Conservation (phyloP, 2,329 filamentous ascomycete species). For the Colletotrichum ledebouriae region DNA sequence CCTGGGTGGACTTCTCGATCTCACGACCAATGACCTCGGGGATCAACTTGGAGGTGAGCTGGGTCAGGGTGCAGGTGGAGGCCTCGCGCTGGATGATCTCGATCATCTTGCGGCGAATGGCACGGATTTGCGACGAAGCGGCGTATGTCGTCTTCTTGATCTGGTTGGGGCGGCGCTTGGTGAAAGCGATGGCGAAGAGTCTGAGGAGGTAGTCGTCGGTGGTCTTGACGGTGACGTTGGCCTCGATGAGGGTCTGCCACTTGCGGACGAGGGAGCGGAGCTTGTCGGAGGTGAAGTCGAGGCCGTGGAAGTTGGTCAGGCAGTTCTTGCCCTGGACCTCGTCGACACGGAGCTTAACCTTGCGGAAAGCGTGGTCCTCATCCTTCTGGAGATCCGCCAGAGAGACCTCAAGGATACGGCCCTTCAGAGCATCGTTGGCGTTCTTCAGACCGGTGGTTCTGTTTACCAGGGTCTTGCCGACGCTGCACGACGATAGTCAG, state of each 20-base stretch:
- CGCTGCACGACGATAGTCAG: constrained; percentile 68
- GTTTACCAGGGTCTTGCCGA: constrained; percentile 99
- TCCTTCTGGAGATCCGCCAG: constrained; percentile 99
- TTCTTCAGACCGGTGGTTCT: constrained; percentile 99
- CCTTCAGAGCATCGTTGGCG: constrained; percentile 99
- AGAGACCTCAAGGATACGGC: constrained; percentile 98
- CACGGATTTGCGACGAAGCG: constrained; percentile 94
- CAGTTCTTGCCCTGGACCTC: constrained; percentile 99
- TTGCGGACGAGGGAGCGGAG: constrained; percentile 98
- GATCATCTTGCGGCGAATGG: constrained; percentile 99
- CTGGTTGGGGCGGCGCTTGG: constrained; percentile 99
- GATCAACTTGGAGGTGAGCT: constrained; percentile 98
- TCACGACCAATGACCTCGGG: constrained; percentile 99
- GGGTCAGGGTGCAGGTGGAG: constrained; percentile 90
- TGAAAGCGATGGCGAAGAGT: constrained; percentile 99
- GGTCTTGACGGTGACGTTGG: constrained; percentile 99
- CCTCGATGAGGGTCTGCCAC: constrained; percentile 99
- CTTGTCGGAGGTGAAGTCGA: constrained; percentile 99
- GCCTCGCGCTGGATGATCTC: constrained; percentile 99
- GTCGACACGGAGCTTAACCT: constrained; percentile 98
- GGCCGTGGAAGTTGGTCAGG: constrained; percentile 99
- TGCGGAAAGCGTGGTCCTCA: constrained; percentile 99
- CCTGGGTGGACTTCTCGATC: constrained; percentile 99
- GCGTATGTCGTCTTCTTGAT: constrained; percentile 99
- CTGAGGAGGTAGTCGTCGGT: constrained; percentile 99